Evolutionary conservation across 1,284 basidiomycete species (phyloP).

Genomic region (Tilletia indica): DNA sequence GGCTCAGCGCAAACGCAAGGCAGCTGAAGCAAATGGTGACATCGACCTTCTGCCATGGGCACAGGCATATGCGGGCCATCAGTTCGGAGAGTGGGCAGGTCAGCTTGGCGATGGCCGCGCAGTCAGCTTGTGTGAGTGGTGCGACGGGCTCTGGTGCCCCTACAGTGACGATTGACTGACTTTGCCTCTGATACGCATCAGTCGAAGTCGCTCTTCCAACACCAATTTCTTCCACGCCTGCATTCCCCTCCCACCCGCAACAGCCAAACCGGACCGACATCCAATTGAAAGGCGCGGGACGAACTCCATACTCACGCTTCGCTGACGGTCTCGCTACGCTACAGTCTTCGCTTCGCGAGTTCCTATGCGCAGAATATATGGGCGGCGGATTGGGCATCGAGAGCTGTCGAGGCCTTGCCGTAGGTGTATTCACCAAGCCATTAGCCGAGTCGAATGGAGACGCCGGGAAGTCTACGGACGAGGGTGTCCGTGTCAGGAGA

Average conservation of each 20-base stretch:
- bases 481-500: constrained; percentile 68
- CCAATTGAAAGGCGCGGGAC: constrained; percentile 88
- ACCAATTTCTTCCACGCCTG: constrained; percentile 19
- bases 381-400: constrained; percentile 76
- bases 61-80: constrained; percentile 58
- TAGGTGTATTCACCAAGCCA: constrained; percentile 53
- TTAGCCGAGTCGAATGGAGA: background rate
- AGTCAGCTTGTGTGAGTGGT: constrained; percentile 69
- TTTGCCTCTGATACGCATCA: constrained; percentile 19
- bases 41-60: constrained; percentile 35
- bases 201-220: constrained; percentile 18
- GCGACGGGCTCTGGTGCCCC: background rate
- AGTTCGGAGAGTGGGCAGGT: constrained; percentile 92
- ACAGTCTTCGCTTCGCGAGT: constrained; percentile 88
- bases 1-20: constrained; percentile 3
- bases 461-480: background rate
- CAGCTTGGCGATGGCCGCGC: constrained; percentile 95
- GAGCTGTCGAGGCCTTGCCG: constrained; percentile 80
- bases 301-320: constrained; percentile 85
- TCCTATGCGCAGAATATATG: constrained; percentile 67
- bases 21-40: constrained; percentile 27
- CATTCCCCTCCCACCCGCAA: constrained; percentile 50
- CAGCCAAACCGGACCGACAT: constrained; percentile 69
- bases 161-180: background rate
- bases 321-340: constrained; percentile 92